Conservation (phyloP, 2,329 filamentous ascomycete species). For the Tolypocladium amazonense region DNA sequence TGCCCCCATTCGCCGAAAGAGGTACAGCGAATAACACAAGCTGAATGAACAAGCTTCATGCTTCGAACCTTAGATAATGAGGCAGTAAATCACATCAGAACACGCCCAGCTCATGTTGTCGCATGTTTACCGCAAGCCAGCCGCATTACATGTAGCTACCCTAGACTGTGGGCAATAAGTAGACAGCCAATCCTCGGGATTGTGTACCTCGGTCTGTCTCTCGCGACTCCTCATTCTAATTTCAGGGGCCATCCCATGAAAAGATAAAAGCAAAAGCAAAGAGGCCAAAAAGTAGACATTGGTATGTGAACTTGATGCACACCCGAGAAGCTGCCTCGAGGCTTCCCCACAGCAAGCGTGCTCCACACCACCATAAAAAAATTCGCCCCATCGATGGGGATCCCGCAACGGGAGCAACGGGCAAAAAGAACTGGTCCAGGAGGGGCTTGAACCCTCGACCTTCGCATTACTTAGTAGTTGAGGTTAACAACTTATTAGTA, state of each 20-base stretch:
- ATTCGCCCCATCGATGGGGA: too few species aligned
- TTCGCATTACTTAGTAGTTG: neutral
- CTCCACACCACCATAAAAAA: neutral
- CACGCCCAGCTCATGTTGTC: neutral
- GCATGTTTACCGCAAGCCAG: neutral
- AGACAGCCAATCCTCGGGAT: too few species aligned
- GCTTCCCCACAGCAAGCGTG: neutral
- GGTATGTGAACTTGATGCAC: too few species aligned
- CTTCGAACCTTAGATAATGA: neutral
- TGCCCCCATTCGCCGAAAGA: too few species aligned
- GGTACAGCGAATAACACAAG: neutral
- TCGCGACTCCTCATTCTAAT: too few species aligned
- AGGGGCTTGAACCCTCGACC: constrained; percentile 1
- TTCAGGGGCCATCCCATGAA: too few species aligned
- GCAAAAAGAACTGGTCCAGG: constrained; percentile 1
- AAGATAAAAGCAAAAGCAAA: neutral
- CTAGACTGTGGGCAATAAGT: neutral
- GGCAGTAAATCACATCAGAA: neutral
- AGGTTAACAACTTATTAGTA: neutral
- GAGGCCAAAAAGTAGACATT: neutral
- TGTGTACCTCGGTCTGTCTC: too few species aligned
- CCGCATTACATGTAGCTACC: too few species aligned
- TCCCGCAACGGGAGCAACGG: neutral
- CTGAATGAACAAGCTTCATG: neutral
- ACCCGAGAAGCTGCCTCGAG: too few species aligned